These are phyloP conservation scores for Diospyros lotus DNA, from an alignment of 148 eudicot genomes.

Conservation along the genomic window DNA sequence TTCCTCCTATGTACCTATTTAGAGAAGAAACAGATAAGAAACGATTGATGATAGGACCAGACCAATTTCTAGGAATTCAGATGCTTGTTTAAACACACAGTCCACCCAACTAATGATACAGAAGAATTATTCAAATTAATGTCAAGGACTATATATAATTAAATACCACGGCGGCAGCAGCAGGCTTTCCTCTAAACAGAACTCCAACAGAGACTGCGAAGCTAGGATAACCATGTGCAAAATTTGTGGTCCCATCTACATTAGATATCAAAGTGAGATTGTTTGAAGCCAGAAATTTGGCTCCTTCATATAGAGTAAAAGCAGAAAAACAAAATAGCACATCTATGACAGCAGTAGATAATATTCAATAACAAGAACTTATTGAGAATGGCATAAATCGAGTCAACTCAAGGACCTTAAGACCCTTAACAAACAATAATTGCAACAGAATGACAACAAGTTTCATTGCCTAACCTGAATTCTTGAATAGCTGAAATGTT, in stretches of 20 bases:
- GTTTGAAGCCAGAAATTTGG: slow-evolving; percentile 1
- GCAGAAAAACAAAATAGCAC: neutral
- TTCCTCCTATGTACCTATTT: no score
- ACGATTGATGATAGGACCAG: no score
- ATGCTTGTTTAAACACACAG: no score
- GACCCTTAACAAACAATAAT: neutral
- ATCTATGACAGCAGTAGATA: neutral
- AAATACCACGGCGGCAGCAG: slow-evolving; percentile 90
- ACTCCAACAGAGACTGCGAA: slow-evolving; percentile 96
- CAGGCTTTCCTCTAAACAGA: slow-evolving; percentile 84
- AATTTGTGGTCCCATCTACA: slow-evolving; percentile 96
- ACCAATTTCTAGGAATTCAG: no score
- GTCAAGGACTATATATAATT: slow-evolving; percentile 1
- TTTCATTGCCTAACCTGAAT: neutral
- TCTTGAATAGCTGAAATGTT: neutral
- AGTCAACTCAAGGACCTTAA: neutral
- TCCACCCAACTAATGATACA: neutral
- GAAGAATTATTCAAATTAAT: neutral
- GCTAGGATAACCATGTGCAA: slow-evolving; percentile 97
- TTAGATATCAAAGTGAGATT: slow-evolving; percentile 9
- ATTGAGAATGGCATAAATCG: neutral
- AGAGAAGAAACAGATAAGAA: no score
- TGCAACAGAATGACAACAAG: neutral
- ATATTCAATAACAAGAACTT: neutral
- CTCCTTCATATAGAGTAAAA: neutral